These are phyloP conservation scores for Neopestalotiopsis sp. DNA, from an alignment of 2,329 filamentous ascomycete genomes.

Conservation along the genomic window DNA sequence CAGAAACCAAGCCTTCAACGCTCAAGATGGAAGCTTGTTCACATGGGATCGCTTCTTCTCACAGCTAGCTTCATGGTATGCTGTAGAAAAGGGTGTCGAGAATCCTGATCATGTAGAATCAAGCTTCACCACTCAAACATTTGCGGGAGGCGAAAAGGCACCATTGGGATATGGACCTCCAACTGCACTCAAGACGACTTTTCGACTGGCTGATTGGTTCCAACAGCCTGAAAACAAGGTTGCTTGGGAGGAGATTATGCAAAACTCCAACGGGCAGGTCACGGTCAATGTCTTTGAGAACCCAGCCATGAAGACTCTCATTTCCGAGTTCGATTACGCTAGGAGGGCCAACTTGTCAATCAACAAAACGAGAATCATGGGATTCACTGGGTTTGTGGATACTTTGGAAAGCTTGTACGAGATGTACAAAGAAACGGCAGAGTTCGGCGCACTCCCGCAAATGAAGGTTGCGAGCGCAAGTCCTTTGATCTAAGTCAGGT, in stretches of 20 bases:
- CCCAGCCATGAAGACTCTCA: neutral
- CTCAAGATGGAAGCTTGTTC: neutral
- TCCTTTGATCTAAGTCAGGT: neutral
- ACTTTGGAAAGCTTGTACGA: neutral
- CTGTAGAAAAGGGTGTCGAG: neutral
- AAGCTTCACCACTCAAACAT: neutral
- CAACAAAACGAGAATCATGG: neutral
- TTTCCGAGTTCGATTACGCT: neutral
- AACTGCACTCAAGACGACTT: neutral
- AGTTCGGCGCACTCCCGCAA: neutral
- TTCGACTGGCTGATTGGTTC: neutral
- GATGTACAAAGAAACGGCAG: neutral
- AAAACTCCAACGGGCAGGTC: neutral
- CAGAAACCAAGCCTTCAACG: neutral
- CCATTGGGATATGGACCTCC: neutral
- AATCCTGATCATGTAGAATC: neutral
- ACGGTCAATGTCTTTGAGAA: neutral
- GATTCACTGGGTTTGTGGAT: neutral
- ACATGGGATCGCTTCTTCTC: neutral
- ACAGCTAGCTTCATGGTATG: neutral
- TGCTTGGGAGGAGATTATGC: neutral
- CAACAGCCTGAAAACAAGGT: neutral
- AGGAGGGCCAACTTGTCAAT: neutral
- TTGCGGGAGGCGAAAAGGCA: neutral
- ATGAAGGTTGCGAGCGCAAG: neutral